These are phyloP conservation scores for Erysimum cheiranthoides DNA, from an alignment of 345 rosid species.

Conservation along the genomic window DNA sequence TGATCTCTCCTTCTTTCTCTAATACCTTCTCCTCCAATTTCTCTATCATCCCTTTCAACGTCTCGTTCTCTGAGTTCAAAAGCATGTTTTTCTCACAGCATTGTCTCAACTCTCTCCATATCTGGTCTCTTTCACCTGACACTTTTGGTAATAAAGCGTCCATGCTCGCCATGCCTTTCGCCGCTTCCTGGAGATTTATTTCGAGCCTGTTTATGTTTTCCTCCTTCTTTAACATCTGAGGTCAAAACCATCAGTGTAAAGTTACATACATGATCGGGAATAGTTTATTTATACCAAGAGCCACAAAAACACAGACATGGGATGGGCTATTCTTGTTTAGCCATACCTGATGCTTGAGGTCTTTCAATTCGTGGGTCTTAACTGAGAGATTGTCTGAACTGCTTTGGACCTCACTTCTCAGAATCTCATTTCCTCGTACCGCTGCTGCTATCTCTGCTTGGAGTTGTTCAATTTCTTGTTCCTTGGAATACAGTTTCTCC, in stretches of 20 bases:
- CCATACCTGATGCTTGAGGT: slow-evolving; percentile 83
- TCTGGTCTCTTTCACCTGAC: slow-evolving; percentile 75
- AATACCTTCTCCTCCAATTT: slow-evolving; percentile 76
- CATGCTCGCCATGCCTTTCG: slow-evolving; percentile 57
- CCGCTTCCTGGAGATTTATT: slow-evolving; percentile 64
- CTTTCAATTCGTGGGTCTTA: slow-evolving; percentile 68
- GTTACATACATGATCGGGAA: background rate
- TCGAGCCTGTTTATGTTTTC: slow-evolving; percentile 60
- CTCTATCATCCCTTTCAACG: slow-evolving; percentile 72
- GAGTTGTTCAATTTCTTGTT: slow-evolving; percentile 81
- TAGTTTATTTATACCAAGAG: background rate
- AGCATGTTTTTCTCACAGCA: slow-evolving; percentile 86
- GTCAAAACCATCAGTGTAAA: background rate
- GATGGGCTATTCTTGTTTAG: background rate
- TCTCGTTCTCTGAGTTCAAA: slow-evolving; percentile 68
- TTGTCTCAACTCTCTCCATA: slow-evolving; percentile 87
- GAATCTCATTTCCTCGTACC: slow-evolving; percentile 80
- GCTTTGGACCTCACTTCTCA: slow-evolving; percentile 71
- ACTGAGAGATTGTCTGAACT: slow-evolving; percentile 74
- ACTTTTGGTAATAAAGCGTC: slow-evolving; percentile 71
- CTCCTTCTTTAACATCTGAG: slow-evolving; percentile 82
- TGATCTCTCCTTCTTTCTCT: slow-evolving; percentile 91
- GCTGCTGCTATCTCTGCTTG: slow-evolving; percentile 87
- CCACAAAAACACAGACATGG: slow-evolving; percentile 1
- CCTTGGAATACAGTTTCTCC: slow-evolving; percentile 88